These are phyloP conservation scores for Psilocybe cyanescens DNA, from an alignment of 768 basidiomycete species.

Conservation along the genomic window DNA sequence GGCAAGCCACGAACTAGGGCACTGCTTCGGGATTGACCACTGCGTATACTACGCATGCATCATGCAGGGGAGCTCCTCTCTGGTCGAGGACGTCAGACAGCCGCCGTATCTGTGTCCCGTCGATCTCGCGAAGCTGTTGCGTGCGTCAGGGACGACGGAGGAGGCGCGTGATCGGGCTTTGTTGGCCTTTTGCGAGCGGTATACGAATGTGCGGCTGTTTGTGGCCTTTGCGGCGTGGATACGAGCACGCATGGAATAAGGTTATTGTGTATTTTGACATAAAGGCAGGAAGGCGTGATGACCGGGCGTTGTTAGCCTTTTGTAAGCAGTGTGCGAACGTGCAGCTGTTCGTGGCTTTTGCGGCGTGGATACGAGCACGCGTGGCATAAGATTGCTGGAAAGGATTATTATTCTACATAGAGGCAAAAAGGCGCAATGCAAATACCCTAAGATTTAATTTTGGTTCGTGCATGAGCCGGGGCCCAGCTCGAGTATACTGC, in stretches of 20 bases:
- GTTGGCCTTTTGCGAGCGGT: slow-evolving; percentile 29
- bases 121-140: slow-evolving; percentile 33
- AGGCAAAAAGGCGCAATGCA: no score
- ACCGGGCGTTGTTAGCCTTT: no score
- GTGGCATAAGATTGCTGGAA: no score
- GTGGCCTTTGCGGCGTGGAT: slow-evolving; percentile 30
- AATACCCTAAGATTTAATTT: no score
- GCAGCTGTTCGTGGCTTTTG: no score
- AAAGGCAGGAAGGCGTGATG: no score
- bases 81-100: slow-evolving; percentile 37
- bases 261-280: no score
- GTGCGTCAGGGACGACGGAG: slow-evolving; percentile 22
- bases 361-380: no score
- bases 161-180: slow-evolving; percentile 18
- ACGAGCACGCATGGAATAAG: neutral
- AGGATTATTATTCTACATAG: no score
- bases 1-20: slow-evolving; percentile 44
- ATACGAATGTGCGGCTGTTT: slow-evolving; percentile 29
- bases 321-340: no score
- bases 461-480: no score
- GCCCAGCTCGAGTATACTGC: no score
- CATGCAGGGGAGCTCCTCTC: slow-evolving; percentile 38
- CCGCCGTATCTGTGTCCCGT: slow-evolving; percentile 39
- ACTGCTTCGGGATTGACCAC: slow-evolving; percentile 42
- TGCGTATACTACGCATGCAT: slow-evolving; percentile 19